Evolutionary conservation across 345 rosid genomes (phyloP).

Genomic region (Psidium guajava): DNA sequence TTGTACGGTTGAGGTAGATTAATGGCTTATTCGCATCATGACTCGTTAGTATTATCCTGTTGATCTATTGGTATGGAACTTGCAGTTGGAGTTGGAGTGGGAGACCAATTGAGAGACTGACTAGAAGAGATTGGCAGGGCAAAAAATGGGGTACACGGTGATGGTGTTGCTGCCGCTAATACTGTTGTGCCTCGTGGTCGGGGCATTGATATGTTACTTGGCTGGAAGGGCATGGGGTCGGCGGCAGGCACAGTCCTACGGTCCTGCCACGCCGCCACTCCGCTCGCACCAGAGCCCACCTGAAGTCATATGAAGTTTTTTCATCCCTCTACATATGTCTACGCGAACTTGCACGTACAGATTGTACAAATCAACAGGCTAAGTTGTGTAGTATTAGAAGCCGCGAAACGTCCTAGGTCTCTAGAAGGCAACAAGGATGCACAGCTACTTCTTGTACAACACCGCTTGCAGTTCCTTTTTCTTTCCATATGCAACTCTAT

Average conservation of each 20-base stretch:
- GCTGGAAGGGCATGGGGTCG: background rate
- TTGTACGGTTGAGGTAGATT: background rate
- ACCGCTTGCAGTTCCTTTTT: background rate
- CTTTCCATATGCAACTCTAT: background rate
- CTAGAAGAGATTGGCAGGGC: background rate
- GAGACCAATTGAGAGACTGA: background rate
- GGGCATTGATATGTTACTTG: background rate
- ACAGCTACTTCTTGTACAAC: background rate
- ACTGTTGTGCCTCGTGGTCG: background rate
- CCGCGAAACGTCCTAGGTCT: background rate
- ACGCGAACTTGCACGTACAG: background rate
- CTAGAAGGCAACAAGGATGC: background rate
- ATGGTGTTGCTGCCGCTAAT: background rate
- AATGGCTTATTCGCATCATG: background rate
- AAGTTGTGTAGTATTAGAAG: background rate
- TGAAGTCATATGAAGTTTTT: background rate
- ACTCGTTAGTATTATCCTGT: background rate
- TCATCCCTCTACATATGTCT: background rate
- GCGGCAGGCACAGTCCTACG: background rate
- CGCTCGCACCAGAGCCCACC: background rate
- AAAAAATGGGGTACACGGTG: background rate
- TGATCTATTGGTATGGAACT: background rate
- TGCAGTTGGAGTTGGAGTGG: background rate
- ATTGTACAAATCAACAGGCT: background rate
- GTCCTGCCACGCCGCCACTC: background rate